Percentiles rank a stretch among this genome's conserved stretches.
These are phyloP conservation scores for Saxophila tyrrhenica DNA, from an alignment of 495 filamentous ascomycete genomes.

Conservation along the genomic window DNA sequence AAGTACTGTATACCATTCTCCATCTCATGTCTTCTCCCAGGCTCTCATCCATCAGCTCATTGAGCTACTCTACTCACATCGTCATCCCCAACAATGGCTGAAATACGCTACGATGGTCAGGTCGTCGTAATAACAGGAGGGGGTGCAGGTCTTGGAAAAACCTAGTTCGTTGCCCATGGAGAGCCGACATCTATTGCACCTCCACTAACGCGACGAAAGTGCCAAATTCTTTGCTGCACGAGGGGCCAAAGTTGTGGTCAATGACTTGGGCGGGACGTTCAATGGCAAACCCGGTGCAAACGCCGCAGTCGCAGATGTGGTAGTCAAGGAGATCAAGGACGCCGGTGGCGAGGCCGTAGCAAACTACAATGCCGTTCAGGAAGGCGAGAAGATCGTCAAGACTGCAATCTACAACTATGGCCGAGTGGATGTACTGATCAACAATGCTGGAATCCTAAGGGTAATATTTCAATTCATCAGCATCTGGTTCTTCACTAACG, in stretches of 20 bases:
- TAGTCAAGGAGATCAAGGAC: slow-evolving; percentile 15
- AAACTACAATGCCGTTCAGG: slow-evolving; percentile 15
- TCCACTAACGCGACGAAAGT: no score
- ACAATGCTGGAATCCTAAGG: slow-evolving; percentile 46
- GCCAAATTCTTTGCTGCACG: background rate
- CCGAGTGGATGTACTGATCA: slow-evolving; percentile 18
- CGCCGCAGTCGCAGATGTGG: slow-evolving; percentile 9
- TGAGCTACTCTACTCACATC: background rate
- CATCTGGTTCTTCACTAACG: no score
- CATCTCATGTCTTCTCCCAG: background rate
- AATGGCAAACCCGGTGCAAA: background rate
- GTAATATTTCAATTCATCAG: background rate
- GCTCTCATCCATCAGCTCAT: background rate
- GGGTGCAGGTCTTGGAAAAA: slow-evolving; percentile 77
- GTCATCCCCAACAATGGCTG: background rate
- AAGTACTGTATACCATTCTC: background rate
- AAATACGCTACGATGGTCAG: slow-evolving; percentile 47
- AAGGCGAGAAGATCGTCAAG: slow-evolving; percentile 18
- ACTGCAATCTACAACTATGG: slow-evolving; percentile 17
- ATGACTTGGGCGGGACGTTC: slow-evolving; percentile 45
- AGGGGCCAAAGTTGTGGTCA: slow-evolving; percentile 40
- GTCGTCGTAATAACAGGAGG: slow-evolving; percentile 89
- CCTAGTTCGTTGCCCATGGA: no score
- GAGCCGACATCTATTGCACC: no score
- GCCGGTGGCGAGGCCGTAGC: slow-evolving; percentile 16